Base-by-base conservation (phyloP, 225 moss, liverwort and hornwort species). In the Climacium dendroides region DNA sequence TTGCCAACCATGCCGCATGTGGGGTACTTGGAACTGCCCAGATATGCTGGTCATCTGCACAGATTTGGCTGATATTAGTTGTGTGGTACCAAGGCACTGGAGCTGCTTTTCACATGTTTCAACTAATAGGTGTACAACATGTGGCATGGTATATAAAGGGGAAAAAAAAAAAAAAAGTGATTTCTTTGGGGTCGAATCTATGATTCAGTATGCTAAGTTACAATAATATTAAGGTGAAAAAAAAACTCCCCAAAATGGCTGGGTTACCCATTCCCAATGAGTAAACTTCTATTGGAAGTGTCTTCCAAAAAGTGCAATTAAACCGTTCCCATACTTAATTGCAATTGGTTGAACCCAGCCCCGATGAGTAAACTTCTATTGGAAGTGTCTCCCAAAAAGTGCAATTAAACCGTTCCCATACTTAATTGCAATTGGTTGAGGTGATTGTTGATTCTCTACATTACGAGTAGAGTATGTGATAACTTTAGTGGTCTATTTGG, bases 241-340 rank as follows among this genome's bases (percentile, higher is more conserved):
- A 19, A 19, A 48, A 45, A 45, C 6, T n/a, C n/a, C 3, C 4
- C 18, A 29, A 45, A 47, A 43, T 48, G 9, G 10, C 0, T 1
- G 2, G 26, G 5, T 43, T 70, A 9, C 6, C 26, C 43, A 43
- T 43, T 26, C 0, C 2, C 6, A 0, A 25, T 8, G 15, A 41
- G 15, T 70, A 25, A 5, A 45, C 10, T 29, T 72, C 29, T 29
- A 17, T 0, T 72, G 5, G 6, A n/a, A n/a, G n/a, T n/a, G n/a
- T n/a, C 16, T 28, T 11, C 1, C 5, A 3, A 0, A 43, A 71
- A 71, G 9, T 16, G 9, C 9, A 43, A 6, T 45, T 72, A 16
- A 43, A 15, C 3, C 0, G 5, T 15, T 71, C 16, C 5, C 13
- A 43, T 25, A 25, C 15, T 26, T 7, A 23, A 69, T 41, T 70